These are phyloP conservation scores for Raddia distichophylla DNA, from an alignment of 176 grass and related monocot species.

Conservation along the genomic window DNA sequence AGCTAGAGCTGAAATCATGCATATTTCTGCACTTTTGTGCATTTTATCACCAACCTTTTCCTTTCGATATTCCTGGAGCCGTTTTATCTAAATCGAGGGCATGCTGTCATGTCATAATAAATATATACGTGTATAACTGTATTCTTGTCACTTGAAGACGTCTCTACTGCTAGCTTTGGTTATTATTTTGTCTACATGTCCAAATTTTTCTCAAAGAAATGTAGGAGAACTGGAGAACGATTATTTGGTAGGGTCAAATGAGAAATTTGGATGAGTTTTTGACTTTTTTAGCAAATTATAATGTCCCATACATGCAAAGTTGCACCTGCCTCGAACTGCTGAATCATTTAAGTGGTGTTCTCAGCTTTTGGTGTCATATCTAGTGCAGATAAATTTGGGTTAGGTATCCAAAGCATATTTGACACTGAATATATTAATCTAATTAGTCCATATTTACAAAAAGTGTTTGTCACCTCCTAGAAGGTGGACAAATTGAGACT, in stretches of 20 bases:
- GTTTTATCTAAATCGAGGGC: not conserved
- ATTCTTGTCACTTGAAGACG: not conserved
- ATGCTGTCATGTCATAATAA: not conserved
- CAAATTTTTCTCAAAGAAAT: not conserved
- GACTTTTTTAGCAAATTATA: not conserved
- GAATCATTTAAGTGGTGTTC: not conserved
- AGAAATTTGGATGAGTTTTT: not conserved
- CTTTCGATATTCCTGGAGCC: not conserved
- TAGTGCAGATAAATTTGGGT: not conserved
- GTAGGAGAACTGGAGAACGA: not conserved
- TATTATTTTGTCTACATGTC: not conserved
- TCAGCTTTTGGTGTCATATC: not conserved
- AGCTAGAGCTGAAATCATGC: not conserved
- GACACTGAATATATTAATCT: not conserved
- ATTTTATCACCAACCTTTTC: not conserved
- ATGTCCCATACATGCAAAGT: conserved; percentile 16
- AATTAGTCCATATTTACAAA: not conserved
- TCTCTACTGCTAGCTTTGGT: not conserved
- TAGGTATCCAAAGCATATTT: not conserved
- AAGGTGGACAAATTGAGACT: conserved; percentile 20
- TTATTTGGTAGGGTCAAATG: not conserved
- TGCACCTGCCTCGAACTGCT: not conserved
- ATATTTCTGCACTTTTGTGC: not conserved
- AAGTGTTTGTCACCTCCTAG: conserved; percentile 27
- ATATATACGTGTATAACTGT: not conserved